A percentile compares a stretch with the other conserved stretches of the same genome.
Evolutionary conservation across 305 asterid genomes (phyloP).

Genomic region (Fraxinus dipetala): DNA sequence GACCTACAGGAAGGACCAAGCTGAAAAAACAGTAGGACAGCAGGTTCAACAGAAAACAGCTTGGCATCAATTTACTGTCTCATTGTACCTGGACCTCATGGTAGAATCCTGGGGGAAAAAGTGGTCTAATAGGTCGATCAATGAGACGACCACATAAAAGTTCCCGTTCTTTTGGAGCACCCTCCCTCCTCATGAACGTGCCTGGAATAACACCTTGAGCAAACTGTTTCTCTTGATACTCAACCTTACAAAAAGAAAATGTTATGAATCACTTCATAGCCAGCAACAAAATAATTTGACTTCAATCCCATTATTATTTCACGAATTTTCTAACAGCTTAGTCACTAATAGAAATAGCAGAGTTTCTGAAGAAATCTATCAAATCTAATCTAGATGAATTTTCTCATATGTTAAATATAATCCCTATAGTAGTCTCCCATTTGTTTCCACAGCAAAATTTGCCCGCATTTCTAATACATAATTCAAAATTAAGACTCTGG

Average conservation of each 20-base stretch:
- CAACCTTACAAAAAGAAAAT: constrained; percentile 54
- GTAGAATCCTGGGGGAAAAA: constrained; percentile 87
- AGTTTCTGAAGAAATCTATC: background rate
- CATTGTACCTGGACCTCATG: constrained; percentile 89
- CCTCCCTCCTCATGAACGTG: constrained; percentile 94
- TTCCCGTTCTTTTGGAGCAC: constrained; percentile 96
- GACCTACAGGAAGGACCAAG: constrained; percentile 39
- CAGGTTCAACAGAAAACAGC: constrained; percentile 13
- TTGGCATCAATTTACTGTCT: constrained; percentile 1
- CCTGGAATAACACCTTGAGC: constrained; percentile 89
- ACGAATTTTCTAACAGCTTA: background rate
- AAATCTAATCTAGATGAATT: background rate
- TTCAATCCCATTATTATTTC: background rate
- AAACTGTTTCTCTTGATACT: constrained; percentile 93
- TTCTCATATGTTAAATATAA: background rate
- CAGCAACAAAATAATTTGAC: background rate
- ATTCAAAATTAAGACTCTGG: background rate
- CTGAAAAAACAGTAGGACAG: constrained; percentile 15
- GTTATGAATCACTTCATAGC: constrained; percentile 3
- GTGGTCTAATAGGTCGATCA: constrained; percentile 94
- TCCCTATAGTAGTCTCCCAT: background rate
- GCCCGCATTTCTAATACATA: constrained; percentile 3
- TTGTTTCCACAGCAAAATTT: background rate
- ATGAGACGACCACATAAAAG: constrained; percentile 92
- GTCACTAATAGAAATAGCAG: background rate